phyloP scores from a whole-genome alignment of 148 eudicot genomes.

The Pouteria glomerata region DNA sequence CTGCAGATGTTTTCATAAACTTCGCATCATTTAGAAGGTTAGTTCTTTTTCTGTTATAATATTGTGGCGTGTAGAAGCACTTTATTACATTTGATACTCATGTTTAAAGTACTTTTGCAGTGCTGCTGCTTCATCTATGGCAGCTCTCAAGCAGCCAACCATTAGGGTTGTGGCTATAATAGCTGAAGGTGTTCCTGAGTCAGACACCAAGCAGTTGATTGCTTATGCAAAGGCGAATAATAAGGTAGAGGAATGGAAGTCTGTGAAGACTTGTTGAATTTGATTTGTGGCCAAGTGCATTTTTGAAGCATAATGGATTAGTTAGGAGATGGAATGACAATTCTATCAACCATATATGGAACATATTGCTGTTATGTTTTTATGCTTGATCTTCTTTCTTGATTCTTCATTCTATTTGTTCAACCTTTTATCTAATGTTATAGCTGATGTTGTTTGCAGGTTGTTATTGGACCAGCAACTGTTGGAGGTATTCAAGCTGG shows the following conservation, averaged over 20 bases:
- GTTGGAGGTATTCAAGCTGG: conserved; percentile 99
- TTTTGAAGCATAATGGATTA: neutral
- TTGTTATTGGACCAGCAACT: conserved; percentile 93
- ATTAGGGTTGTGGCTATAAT: conserved; percentile 90
- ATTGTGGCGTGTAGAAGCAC: neutral
- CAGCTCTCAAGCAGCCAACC: conserved; percentile 93
- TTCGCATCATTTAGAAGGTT: conserved; percentile 98
- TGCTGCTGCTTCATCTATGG: conserved; percentile 90
- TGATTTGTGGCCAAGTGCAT: neutral
- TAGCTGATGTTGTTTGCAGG: conserved; percentile 31
- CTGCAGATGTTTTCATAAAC: conserved; percentile 97
- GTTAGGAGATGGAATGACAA: conserved; percentile 1
- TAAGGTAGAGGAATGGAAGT: conserved; percentile 44
- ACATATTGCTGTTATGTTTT: conserved; percentile 1
- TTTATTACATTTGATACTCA: neutral
- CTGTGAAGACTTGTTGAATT: neutral
- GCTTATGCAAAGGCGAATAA: conserved; percentile 85
- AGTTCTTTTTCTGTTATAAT: neutral
- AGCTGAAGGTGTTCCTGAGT: conserved; percentile 97
- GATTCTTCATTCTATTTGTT: neutral
- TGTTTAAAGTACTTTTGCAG: conserved; percentile 32
- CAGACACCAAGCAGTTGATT: conserved; percentile 88
- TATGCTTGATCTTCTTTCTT: neutral
- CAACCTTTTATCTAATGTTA: neutral
- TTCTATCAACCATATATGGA: neutral